These are phyloP conservation scores for Acanthamoeba polyphaga DNA, from an alignment of 208 protist genomes.

Conservation along the genomic window DNA sequence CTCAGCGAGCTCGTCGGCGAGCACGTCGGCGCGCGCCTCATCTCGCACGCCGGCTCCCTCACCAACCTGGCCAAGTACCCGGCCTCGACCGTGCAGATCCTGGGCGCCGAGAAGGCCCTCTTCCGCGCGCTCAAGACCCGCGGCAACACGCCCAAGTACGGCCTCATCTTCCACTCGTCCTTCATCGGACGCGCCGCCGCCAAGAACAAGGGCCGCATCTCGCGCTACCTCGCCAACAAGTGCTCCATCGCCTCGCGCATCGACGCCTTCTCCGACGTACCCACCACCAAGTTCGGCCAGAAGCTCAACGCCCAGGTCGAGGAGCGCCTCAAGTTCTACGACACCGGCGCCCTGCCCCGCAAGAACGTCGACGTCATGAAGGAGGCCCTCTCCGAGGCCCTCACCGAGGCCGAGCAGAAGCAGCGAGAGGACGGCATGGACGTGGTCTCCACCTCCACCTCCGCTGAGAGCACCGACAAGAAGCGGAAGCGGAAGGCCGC, in stretches of 20 bases:
- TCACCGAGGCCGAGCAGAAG: constrained; percentile 67
- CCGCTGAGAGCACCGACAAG: not conserved
- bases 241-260: constrained; percentile 98
- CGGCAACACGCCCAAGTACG: constrained; percentile 99
- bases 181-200: constrained; percentile 97
- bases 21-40: constrained; percentile 98
- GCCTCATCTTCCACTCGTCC: constrained; percentile 99
- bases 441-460: no score
- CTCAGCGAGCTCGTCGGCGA: constrained; percentile 99
- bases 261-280: constrained; percentile 93
- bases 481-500: constrained; percentile 45
- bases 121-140: constrained; percentile 98
- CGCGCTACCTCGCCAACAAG: constrained; percentile 99
- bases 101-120: constrained; percentile 99
- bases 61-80: constrained; percentile 99
- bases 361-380: constrained; percentile 98
- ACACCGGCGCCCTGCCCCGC: constrained; percentile 92
- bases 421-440: constrained; percentile 81
- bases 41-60: constrained; percentile 98
- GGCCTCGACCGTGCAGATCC: constrained; percentile 99
- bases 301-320: constrained; percentile 95
- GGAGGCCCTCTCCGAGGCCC: constrained; percentile 93
- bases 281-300: constrained; percentile 84
- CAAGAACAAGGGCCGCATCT: constrained; percentile 99
- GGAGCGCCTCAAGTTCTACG: constrained; percentile 98